phyloP scores from a whole-genome alignment of 2,329 filamentous ascomycete genomes.

The Rutstroemia sp. region DNA sequence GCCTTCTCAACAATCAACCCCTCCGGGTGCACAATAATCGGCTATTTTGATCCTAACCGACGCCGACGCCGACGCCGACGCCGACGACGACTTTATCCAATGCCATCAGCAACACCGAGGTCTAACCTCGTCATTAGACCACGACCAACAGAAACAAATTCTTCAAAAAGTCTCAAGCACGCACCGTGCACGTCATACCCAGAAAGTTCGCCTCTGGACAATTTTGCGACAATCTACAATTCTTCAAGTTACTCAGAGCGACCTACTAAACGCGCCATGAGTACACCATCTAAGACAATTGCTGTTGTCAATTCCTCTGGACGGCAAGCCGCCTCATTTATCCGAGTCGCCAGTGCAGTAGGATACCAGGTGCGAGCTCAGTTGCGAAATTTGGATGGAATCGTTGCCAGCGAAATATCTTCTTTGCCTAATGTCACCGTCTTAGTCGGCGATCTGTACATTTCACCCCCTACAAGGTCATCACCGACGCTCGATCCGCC shows the following conservation, averaged over 20 bases:
- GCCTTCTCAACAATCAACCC: neutral
- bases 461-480: slow-evolving; percentile 22
- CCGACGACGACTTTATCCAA: slow-evolving; percentile 8
- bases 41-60: neutral
- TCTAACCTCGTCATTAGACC: slow-evolving; percentile 25
- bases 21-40: neutral
- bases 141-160: slow-evolving; percentile 14
- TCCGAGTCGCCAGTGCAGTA: slow-evolving; percentile 86
- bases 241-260: slow-evolving; percentile 15
- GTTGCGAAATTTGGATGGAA: slow-evolving; percentile 76
- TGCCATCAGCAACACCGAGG: slow-evolving; percentile 26
- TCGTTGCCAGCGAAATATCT: slow-evolving; percentile 81
- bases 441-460: slow-evolving; percentile 57
- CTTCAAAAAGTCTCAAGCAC: slow-evolving; percentile 23
- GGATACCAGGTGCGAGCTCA: slow-evolving; percentile 92
- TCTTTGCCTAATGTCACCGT: slow-evolving; percentile 69
- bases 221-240: slow-evolving; percentile 15
- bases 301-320: slow-evolving; percentile 95
- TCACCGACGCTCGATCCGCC: slow-evolving; percentile 55
- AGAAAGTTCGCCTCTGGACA: slow-evolving; percentile 14
- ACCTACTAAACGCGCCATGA: slow-evolving; percentile 29
- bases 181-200: slow-evolving; percentile 23
- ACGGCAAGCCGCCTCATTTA: slow-evolving; percentile 90
- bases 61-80: neutral
- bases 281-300: slow-evolving; percentile 48